Evolutionary conservation across 2,329 filamentous ascomycete species (phyloP).

Genomic region (Colletotrichum eleusines): DNA sequence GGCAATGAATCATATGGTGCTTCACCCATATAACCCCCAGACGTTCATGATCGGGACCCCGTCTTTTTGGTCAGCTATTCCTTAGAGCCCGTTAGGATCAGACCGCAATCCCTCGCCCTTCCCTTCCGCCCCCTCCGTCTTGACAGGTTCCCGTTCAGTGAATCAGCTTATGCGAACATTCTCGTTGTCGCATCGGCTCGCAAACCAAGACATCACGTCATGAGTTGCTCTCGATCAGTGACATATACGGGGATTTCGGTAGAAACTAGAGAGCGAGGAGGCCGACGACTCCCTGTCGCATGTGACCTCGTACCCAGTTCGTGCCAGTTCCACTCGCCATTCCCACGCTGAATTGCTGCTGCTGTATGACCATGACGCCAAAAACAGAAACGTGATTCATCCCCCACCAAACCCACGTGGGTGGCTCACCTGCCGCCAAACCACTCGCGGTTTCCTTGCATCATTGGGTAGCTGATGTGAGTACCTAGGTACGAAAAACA

Average conservation of each 20-base stretch:
- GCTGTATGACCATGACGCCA: constrained; percentile 12
- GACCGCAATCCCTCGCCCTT: not conserved
- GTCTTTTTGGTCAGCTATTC: not conserved
- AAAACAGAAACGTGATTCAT: constrained; percentile 17
- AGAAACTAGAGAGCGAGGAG: not conserved
- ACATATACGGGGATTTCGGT: not conserved
- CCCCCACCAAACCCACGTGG: constrained; percentile 13
- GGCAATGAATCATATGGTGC: not conserved
- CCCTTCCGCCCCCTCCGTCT: not conserved
- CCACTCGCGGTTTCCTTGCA: not conserved
- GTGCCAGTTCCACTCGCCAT: not conserved
- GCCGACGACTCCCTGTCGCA: constrained; percentile 2
- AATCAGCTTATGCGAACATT: constrained; percentile 17
- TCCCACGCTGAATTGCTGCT: too few relatives aligned
- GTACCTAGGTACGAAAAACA: too few relatives aligned
- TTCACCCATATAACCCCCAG: not conserved
- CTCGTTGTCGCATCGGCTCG: constrained; percentile 22
- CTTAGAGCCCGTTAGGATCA: not conserved
- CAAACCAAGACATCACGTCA: constrained; percentile 31
- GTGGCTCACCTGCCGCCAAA: constrained; percentile 24
- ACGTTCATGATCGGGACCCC: not conserved
- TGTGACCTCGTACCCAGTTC: constrained; percentile 17
- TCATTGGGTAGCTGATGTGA: not conserved
- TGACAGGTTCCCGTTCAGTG: constrained; percentile 3
- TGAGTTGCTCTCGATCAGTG: constrained; percentile 10